Evolutionary conservation across 192 early-diverging fungal species (phyloP).

Genomic region (Lobosporangium transversale): DNA sequence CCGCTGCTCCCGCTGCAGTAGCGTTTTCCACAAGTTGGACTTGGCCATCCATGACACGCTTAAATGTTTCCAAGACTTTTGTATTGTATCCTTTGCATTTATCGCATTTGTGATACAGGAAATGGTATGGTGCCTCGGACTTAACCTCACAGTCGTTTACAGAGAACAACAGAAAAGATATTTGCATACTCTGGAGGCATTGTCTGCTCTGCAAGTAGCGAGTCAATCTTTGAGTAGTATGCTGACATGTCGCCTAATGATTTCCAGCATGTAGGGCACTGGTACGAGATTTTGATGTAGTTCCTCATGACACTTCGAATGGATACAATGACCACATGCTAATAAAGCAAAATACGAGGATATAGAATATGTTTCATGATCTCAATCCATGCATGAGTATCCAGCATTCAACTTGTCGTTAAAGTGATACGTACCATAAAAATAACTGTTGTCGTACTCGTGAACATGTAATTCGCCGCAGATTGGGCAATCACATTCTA

Average conservation of each 20-base stretch:
- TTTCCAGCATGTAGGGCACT: slow-evolving; percentile 95
- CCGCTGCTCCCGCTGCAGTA: slow-evolving; percentile 18
- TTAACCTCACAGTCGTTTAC: slow-evolving; percentile 96
- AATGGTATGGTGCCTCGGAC: slow-evolving; percentile 88
- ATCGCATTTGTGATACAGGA: slow-evolving; percentile 95
- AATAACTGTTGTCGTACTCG: slow-evolving; percentile 80
- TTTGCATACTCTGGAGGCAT: slow-evolving; percentile 94
- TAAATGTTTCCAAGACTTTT: slow-evolving; percentile 74
- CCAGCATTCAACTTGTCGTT: too few relatives aligned
- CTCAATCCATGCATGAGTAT: too few relatives aligned
- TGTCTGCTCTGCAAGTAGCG: slow-evolving; percentile 75
- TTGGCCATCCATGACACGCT: slow-evolving; percentile 29
- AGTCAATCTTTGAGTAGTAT: slow-evolving; percentile 87
- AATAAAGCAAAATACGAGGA: slow-evolving; percentile 33
- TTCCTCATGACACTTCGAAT: slow-evolving; percentile 85
- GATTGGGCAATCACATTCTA: slow-evolving; percentile 95
- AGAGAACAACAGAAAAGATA: slow-evolving; percentile 78
- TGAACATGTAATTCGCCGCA: slow-evolving; percentile 97
- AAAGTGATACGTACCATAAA: slow-evolving; percentile 84
- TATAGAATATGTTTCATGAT: too few relatives aligned
- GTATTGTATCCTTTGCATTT: slow-evolving; percentile 93
- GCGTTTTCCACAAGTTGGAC: slow-evolving; percentile 37
- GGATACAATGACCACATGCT: slow-evolving; percentile 94
- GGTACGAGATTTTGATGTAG: slow-evolving; percentile 90
- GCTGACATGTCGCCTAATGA: slow-evolving; percentile 85